Base-by-base conservation (phyloP, 768 basidiomycete species). In the Clavulina sp. region DNA sequence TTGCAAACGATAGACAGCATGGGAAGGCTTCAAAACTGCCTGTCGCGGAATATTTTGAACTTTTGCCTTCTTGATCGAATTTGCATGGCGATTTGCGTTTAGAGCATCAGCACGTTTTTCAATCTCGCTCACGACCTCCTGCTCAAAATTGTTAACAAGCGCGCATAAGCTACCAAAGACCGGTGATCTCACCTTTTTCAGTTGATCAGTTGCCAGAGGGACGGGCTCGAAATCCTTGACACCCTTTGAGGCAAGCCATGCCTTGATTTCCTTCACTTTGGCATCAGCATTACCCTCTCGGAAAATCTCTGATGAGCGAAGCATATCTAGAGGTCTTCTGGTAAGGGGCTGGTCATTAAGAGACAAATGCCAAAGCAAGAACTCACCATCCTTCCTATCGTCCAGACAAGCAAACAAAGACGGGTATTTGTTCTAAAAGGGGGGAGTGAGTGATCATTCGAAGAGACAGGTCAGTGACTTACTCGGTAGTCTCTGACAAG, bases 41-140 rank as follows among this genome's bases (percentile, higher is more conserved):
- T 88, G 82, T 7, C 88, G 78, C 3, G 93, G 93, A 34, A 96
- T 92, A 21, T 80, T 80, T 62, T 91, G 88, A 53, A 97, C 84
- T n/a, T 88, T 77, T 1, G 83, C 89, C 58, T 84, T 86, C 72
- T 89, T 95, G 66, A 93, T 82, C 5, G 72, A 70, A 1, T 73
- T 67, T 1, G 71, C 60, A 1, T 74, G 71, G 61, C 79, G 83
- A 61, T 68, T 75, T 31, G 70, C 68, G 38, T 73, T 79, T 58
- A 87, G 71, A 5, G 61, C 62, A 60, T 92, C 81, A 0, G 85
- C 84, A 4, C 85, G 66, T 49, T 72, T 63, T 65, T 97, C 88
- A 41, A 97, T 80, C 55, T 80, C 75, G 47, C 67, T 60, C 31
- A 97, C 84, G 1, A 84, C 83, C 49, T 78, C 76, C 86, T 89